Conservation (phyloP, 768 basidiomycete genomes). For the Mycena leptocephala region DNA sequence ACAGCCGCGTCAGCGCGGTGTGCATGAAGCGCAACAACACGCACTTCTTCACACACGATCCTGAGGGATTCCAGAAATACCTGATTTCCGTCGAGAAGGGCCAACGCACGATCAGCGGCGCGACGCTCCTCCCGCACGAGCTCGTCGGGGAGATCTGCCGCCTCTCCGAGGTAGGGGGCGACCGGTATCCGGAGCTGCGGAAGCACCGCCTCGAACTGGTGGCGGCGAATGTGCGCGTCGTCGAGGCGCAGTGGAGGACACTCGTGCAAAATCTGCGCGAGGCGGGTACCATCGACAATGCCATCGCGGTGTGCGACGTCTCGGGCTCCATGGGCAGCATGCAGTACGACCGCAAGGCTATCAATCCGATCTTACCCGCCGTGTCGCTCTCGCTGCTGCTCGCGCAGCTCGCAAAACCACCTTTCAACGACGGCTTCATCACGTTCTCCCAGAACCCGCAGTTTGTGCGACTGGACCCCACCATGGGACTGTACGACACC, state of each 20-base stretch:
- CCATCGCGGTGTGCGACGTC: slow-evolving; percentile 81
- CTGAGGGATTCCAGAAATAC: slow-evolving; percentile 71
- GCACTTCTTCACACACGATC: slow-evolving; percentile 73
- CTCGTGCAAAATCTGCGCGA: slow-evolving; percentile 70
- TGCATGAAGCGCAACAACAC: slow-evolving; percentile 75
- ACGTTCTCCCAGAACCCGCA: slow-evolving; percentile 73
- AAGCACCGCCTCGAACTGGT: slow-evolving; percentile 49
- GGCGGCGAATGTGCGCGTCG: slow-evolving; percentile 58
- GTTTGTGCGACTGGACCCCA: slow-evolving; percentile 66
- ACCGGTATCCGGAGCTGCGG: slow-evolving; percentile 34
- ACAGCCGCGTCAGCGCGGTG: slow-evolving; percentile 71
- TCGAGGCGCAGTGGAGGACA: slow-evolving; percentile 79
- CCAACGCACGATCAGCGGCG: slow-evolving; percentile 72
- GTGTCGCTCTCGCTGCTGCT: slow-evolving; percentile 78
- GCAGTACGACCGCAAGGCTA: background rate
- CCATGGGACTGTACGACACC: slow-evolving; percentile 53
- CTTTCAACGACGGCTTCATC: slow-evolving; percentile 79
- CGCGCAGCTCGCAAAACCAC: slow-evolving; percentile 73
- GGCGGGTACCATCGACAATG: slow-evolving; percentile 71
- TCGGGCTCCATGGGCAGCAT: slow-evolving; percentile 78
- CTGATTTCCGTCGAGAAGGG: slow-evolving; percentile 72
- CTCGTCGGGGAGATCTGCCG: slow-evolving; percentile 61
- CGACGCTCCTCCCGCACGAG: slow-evolving; percentile 78
- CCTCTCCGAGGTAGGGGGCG: background rate
- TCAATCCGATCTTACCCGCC: slow-evolving; percentile 72